Base-by-base conservation (phyloP, 352 stramenopile species). In the Globisporangium megalacanthum region DNA sequence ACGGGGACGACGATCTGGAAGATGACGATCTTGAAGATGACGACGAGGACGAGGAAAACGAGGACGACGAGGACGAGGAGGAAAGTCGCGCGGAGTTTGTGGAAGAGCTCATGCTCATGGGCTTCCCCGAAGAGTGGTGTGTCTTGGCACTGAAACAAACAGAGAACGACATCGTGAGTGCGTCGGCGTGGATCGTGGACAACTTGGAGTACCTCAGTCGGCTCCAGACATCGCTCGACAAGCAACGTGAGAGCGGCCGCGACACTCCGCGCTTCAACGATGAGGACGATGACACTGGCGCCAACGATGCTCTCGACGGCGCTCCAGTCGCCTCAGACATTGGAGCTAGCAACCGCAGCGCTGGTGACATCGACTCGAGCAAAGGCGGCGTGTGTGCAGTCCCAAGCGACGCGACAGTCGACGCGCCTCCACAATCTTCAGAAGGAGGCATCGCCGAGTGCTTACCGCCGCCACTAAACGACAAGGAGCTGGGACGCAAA, bases 181-280 rank as follows among this genome's bases (percentile, higher is more conserved):
- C 91, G 0, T 97, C 86, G 0, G 86, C 89, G 3, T 97, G 91
- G 91, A 97, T 97, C 51, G 90, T 97, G 1, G 91, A 97, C 52
- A 96, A 97, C 55, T 61, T 97, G 3, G 90, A 97, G 50, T 95
- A 96, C 56, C 69, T 97, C 31, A 96, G 82, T 44, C 77, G 89
- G 22, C 36, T 94, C 9, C 83, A 93, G 54, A 80, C 74, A 3
- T 75, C 72, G n/a, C 59, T 88, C 9, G 88, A 94, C 46, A 90
- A 90, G 52, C 70, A 88, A 49, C 62, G 71, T 2, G 71, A 87
- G 25, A 61, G 77, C 19, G 72, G 64, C 10, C 50, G 62, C 44
- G 70, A 72, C 41, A 69, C 64, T 0, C 55, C 66, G 13, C 67
- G 65, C 1, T 79, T 79, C 20, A 69, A 89, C 11, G 83, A 89